These are phyloP conservation scores for Auricularia heimuer DNA, from an alignment of 768 basidiomycete genomes.

Conservation along the genomic window DNA sequence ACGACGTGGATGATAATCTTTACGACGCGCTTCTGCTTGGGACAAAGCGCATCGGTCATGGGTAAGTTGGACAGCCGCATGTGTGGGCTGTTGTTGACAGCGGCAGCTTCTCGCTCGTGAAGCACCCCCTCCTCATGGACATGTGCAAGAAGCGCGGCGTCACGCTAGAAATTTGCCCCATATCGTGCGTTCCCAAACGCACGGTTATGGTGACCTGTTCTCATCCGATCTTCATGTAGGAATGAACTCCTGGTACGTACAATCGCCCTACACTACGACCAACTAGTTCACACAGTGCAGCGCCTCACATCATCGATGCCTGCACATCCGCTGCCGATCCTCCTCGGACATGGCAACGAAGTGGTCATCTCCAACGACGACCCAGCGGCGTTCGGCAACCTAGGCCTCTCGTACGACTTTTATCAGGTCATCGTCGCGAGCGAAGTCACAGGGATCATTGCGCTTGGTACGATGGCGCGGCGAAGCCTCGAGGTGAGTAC, in stretches of 20 bases:
- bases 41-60: slow-evolving; percentile 75
- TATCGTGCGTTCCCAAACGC: slow-evolving; percentile 45
- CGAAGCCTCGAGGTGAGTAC: slow-evolving; percentile 49
- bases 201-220: background rate
- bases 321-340: slow-evolving; percentile 63
- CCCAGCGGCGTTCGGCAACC: slow-evolving; percentile 66
- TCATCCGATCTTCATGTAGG: slow-evolving; percentile 24
- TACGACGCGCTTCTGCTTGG: slow-evolving; percentile 73
- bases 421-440: slow-evolving; percentile 68
- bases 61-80: slow-evolving; percentile 29
- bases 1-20: slow-evolving; percentile 56
- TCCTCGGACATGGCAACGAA: slow-evolving; percentile 63
- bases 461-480: slow-evolving; percentile 51
- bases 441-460: slow-evolving; percentile 54
- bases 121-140: slow-evolving; percentile 64
- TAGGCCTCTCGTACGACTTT: slow-evolving; percentile 70
- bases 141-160: slow-evolving; percentile 55
- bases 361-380: slow-evolving; percentile 68
- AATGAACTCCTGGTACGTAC: slow-evolving; percentile 59
- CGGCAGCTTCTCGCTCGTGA: slow-evolving; percentile 58
- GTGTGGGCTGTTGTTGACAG: background rate
- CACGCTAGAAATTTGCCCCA: slow-evolving; percentile 67
- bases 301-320: slow-evolving; percentile 71
- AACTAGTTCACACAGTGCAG: slow-evolving; percentile 23
- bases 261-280: background rate